A percentile compares a stretch with the other conserved stretches of the same genome.
Conservation (phyloP, 805 yeast species). For the Cyberlindnera euphorbiiphila region DNA sequence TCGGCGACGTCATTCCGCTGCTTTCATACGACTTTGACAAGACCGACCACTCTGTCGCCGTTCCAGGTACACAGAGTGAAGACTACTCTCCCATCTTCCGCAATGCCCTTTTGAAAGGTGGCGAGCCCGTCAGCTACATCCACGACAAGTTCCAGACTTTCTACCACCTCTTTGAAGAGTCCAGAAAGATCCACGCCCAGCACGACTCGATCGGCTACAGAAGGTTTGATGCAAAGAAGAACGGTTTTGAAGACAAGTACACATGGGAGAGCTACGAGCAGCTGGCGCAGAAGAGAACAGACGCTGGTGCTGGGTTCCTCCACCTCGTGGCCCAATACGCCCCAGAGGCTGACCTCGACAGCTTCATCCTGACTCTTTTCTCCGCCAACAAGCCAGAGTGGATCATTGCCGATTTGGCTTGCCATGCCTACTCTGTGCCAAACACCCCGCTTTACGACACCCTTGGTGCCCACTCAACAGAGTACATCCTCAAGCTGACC, state of each 20-base stretch:
- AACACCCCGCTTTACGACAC: slow-evolving; percentile 56
- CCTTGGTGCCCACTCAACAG: slow-evolving; percentile 55
- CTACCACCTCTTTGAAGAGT: slow-evolving; percentile 40
- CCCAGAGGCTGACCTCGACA: slow-evolving; percentile 28
- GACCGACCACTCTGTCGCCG: slow-evolving; percentile 21
- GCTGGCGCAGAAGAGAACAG: slow-evolving; percentile 39
- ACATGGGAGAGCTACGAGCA: slow-evolving; percentile 40
- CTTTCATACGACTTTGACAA: slow-evolving; percentile 19
- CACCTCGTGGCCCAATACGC: slow-evolving; percentile 39
- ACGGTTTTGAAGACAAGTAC: slow-evolving; percentile 37
- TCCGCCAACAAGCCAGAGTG: slow-evolving; percentile 63
- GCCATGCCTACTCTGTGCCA: slow-evolving; percentile 52
- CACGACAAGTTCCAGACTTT: slow-evolving; percentile 44
- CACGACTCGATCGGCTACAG: slow-evolving; percentile 46
- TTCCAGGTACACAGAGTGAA: slow-evolving; percentile 26
- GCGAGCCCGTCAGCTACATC: slow-evolving; percentile 33
- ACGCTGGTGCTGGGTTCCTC: slow-evolving; percentile 54
- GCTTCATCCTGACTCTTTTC: slow-evolving; percentile 52
- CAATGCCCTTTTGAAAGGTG: slow-evolving; percentile 32
- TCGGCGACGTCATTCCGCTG: slow-evolving; percentile 17
- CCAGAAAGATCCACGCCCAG: slow-evolving; percentile 35
- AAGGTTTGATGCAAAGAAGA: slow-evolving; percentile 27
- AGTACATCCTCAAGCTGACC: slow-evolving; percentile 57
- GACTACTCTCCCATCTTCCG: slow-evolving; percentile 54
- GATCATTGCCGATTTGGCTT: slow-evolving; percentile 66